phyloP scores from a whole-genome alignment of 2,329 filamentous ascomycete genomes.

The Bipolaris gigantea region DNA sequence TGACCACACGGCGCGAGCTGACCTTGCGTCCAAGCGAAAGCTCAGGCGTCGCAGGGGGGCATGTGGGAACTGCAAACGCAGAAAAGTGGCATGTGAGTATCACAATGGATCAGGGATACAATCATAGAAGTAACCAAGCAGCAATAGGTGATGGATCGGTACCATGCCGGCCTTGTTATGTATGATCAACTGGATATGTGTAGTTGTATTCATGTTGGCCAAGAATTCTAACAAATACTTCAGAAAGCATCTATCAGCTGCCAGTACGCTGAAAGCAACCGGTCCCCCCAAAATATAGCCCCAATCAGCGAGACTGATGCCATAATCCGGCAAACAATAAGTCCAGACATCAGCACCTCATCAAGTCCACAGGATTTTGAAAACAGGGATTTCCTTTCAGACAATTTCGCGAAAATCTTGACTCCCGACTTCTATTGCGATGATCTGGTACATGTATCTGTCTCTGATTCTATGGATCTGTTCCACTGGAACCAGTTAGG shows the following conservation, averaged over 20 bases:
- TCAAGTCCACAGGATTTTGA: background rate
- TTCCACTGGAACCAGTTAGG: background rate
- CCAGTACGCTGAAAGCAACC: background rate
- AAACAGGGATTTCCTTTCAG: background rate
- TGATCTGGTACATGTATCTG: background rate
- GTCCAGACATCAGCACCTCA: background rate
- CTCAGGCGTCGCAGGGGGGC: background rate
- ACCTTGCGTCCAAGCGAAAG: background rate
- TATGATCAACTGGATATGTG: background rate
- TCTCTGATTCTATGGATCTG: background rate
- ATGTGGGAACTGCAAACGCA: background rate
- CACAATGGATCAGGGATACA: background rate
- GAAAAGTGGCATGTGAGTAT: background rate
- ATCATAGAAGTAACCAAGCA: background rate
- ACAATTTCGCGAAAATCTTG: background rate
- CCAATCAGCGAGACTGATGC: background rate
- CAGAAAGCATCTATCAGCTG: background rate
- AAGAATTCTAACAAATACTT: background rate
- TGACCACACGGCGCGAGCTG: background rate
- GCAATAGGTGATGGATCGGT: background rate
- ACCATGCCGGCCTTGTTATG: background rate
- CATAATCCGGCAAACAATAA: background rate
- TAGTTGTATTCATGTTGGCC: background rate
- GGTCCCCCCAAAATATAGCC: background rate
- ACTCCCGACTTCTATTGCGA: background rate